phyloP scores from a whole-genome alignment of 352 stramenopile genomes.

The Phytophthora crassamura region DNA sequence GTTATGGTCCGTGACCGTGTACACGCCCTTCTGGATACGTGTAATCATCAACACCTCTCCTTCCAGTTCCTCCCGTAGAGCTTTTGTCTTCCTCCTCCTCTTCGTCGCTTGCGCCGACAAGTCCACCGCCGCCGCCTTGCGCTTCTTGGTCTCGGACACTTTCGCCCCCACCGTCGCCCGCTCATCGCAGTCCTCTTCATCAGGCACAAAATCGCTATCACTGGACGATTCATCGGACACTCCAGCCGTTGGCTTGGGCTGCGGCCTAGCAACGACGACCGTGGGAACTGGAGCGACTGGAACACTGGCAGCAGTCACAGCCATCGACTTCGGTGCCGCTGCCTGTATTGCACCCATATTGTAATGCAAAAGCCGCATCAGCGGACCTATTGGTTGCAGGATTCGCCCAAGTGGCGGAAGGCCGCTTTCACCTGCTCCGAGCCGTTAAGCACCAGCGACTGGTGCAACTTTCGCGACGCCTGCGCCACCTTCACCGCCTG shows the following conservation, averaged over 20 bases:
- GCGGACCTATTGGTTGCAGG: conserved; percentile 28
- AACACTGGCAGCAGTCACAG: neutral
- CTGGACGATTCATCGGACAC: conserved; percentile 8
- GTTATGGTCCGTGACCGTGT: conserved; percentile 19
- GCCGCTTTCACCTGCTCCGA: conserved; percentile 23
- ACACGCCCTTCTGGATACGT: neutral
- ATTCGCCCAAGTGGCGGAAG: conserved; percentile 27
- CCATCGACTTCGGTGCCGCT: neutral
- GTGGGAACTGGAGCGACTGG: no score
- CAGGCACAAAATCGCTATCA: conserved; percentile 19
- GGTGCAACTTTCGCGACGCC: conserved; percentile 30
- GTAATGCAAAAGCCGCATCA: conserved; percentile 25
- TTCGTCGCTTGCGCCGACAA: conserved; percentile 11
- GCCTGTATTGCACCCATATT: conserved; percentile 8
- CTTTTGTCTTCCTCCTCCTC: conserved; percentile 4
- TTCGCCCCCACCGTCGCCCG: conserved; percentile 18
- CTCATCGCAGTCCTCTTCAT: conserved; percentile 14
- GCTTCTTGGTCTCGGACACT: conserved; percentile 19
- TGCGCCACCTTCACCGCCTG: conserved; percentile 22
- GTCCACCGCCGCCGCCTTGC: conserved; percentile 24
- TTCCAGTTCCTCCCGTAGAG: conserved; percentile 1
- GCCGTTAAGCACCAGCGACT: conserved; percentile 25
- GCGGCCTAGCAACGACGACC: no score
- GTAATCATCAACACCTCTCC: conserved; percentile 6
- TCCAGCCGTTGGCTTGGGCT: conserved; percentile 10